A percentile compares a stretch with the other conserved stretches of the same genome.
phyloP scores from a whole-genome alignment of 176 grass and related monocot species.

The Tillandsia fasciculata region DNA sequence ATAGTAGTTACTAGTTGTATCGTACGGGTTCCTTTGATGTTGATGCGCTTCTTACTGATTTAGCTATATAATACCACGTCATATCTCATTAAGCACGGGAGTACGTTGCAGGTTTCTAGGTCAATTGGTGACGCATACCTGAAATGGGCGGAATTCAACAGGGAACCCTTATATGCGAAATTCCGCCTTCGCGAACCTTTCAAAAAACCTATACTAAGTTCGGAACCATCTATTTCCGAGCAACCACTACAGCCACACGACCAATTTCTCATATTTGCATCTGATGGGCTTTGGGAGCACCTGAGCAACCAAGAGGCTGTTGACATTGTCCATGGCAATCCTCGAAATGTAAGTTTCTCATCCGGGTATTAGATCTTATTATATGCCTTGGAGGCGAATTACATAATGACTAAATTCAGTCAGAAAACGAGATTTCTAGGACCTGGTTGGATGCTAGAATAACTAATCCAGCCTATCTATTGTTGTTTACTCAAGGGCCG shows the following conservation, averaged over 20 bases:
- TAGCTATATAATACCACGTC: neutral
- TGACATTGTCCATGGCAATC: conserved; percentile 27
- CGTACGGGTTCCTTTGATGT: neutral
- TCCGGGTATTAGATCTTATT: neutral
- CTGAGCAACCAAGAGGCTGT: conserved; percentile 30
- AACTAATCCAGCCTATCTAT: too few species aligned
- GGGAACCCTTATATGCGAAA: conserved; percentile 19
- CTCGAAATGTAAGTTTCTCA: conserved; percentile 10
- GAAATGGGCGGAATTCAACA: conserved; percentile 24
- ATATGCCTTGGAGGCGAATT: neutral
- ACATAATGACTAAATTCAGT: too few species aligned
- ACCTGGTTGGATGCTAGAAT: too few species aligned
- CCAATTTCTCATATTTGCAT: conserved; percentile 25
- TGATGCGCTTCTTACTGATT: neutral
- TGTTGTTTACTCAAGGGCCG: too few species aligned
- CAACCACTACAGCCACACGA: conserved; percentile 22
- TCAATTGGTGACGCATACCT: conserved; percentile 29
- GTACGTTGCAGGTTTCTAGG: conserved; percentile 17
- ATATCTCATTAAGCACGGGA: neutral
- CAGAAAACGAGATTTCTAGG: too few species aligned
- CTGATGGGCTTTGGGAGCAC: conserved; percentile 29
- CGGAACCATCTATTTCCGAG: conserved; percentile 21
- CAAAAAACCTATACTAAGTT: conserved; percentile 23
- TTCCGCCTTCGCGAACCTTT: conserved; percentile 22
- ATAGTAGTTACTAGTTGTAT: neutral